Percentiles rank a stretch among this genome's conserved stretches.
Conservation (phyloP, 139 green algal species). For the Tetradesmus obliquus region DNA sequence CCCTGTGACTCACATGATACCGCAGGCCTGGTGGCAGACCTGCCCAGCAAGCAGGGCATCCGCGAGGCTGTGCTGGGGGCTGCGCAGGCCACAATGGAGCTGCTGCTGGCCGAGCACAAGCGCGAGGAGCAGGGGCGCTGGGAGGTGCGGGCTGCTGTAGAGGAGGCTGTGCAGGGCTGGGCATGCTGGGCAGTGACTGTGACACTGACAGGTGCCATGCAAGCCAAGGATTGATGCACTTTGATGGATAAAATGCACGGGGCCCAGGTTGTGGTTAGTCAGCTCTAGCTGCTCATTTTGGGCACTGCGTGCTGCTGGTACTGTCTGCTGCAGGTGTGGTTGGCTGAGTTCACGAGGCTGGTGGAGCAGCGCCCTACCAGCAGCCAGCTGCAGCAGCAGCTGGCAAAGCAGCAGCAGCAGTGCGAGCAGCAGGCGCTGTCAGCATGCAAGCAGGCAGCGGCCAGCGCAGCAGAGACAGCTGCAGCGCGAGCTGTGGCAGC, state of each 20-base stretch:
- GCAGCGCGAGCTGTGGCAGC: not conserved
- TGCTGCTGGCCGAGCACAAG: constrained; percentile 19
- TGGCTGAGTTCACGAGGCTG: constrained; percentile 18
- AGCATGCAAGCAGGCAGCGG: constrained; percentile 8
- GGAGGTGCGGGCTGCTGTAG: constrained; percentile 32
- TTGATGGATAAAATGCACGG: too few relatives aligned
- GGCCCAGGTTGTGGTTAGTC: not conserved
- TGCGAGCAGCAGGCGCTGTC: not conserved
- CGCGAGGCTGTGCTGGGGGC: not conserved
- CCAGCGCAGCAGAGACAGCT: not conserved
- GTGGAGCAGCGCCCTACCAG: constrained; percentile 18
- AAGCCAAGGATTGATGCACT: too few relatives aligned
- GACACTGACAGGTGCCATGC: too few relatives aligned
- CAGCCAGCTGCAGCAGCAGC: constrained; percentile 19
- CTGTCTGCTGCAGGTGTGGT: constrained; percentile 18
- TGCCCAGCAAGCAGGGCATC: constrained; percentile 22
- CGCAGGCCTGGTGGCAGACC: not conserved
- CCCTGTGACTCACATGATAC: too few relatives aligned
- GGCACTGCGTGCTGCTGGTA: not conserved
- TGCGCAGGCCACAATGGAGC: not conserved
- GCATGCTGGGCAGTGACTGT: not conserved
- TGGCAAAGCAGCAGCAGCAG: not conserved
- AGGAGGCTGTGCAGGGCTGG: not conserved
- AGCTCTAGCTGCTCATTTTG: not conserved
- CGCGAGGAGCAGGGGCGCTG: constrained; percentile 21